These are phyloP conservation scores for Diaporthe australafricana DNA, from an alignment of 2,329 filamentous ascomycete species.

Conservation along the genomic window DNA sequence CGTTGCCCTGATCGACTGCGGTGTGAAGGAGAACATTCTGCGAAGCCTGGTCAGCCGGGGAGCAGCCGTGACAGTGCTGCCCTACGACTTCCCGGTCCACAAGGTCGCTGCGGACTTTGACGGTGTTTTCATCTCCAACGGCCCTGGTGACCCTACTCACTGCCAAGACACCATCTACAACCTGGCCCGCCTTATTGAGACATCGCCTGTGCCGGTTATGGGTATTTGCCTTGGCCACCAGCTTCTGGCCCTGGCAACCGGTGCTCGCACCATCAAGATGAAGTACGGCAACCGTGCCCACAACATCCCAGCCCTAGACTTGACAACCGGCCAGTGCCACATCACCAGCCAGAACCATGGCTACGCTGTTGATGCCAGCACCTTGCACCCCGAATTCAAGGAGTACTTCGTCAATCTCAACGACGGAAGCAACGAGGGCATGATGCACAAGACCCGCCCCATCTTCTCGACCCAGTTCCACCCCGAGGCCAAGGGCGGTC, in stretches of 20 bases:
- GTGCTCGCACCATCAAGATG: constrained; percentile 93
- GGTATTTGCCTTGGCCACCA: constrained; percentile 98
- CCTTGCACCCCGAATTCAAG: constrained; percentile 88
- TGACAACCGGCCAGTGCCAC: constrained; percentile 97
- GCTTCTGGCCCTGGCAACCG: constrained; percentile 88
- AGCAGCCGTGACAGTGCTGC: constrained; percentile 92
- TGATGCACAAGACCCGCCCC: constrained; percentile 95
- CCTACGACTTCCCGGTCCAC: constrained; percentile 97
- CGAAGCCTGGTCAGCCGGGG: constrained; percentile 93
- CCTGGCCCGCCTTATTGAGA: constrained; percentile 89
- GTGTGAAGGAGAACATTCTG: constrained; percentile 99
- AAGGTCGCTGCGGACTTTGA: constrained; percentile 98
- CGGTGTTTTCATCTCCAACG: constrained; percentile 99
- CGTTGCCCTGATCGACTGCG: constrained; percentile 95
- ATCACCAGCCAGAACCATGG: constrained; percentile 99
- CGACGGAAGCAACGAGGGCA: constrained; percentile 95
- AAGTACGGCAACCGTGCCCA: constrained; percentile 99
- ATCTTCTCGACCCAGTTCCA: constrained; percentile 99
- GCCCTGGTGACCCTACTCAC: constrained; percentile 96
- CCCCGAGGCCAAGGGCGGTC: constrained; percentile 96
- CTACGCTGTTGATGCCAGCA: constrained; percentile 90
- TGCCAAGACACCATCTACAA: constrained; percentile 96
- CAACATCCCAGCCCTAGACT: constrained; percentile 95
- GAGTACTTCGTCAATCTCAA: constrained; percentile 99
- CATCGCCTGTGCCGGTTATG: constrained; percentile 92